Evolutionary conservation across 108 stramenopile species (phyloP), one percentile per base, ranked within the genome.

Genomic region (Aureococcus anophagefferens): DNA sequence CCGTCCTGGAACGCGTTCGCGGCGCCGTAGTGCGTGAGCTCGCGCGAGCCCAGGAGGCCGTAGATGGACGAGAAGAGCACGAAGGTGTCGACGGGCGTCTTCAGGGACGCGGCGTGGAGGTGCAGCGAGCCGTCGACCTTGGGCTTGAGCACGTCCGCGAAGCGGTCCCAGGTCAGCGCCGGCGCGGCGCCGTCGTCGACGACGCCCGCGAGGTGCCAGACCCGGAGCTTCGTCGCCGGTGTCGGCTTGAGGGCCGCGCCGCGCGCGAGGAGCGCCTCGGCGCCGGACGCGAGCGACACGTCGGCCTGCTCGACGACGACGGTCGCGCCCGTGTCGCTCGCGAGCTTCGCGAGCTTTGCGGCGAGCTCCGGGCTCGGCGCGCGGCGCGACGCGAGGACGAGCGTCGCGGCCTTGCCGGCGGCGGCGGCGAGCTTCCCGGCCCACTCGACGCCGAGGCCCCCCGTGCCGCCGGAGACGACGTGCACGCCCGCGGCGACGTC

Each of bases 1-100:
- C 35, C 64, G 63, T 72, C 64, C 63, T 72, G 63, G 44, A 33
- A 33, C n/a, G 63, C 71, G 71, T 72, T 72, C 32, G 29, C 35
- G 11, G 71, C 71, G 63, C 63, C 71, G 40, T 64, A 34, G 29
- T 64, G 32, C 16, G 63, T 33, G 35, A 72, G 51, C 21, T 28
- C 21, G 7, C 25, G 21, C 7, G 17, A 28, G 25, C 51, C 51
- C 7, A 59, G 51, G 21, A 59, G 25, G 51, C 51, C 51, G 25
- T 59, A 59, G 51, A 59, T 28, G 7, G 51, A 59, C 25, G 51
- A 25, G 51, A 59, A 59, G 51, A 16, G 3, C 21, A 59, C 51
- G 51, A 59, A 59, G 51, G 21, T 1, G 51, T 16, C 51, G 21
- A 59, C 51, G 17, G 4, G 7, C 7, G 4, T 1, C 21, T 25